Evolutionary conservation across 257 asterid genomes (phyloP), one percentile per base, ranked within the genome.

Genomic region (Solanum peruvianum): DNA sequence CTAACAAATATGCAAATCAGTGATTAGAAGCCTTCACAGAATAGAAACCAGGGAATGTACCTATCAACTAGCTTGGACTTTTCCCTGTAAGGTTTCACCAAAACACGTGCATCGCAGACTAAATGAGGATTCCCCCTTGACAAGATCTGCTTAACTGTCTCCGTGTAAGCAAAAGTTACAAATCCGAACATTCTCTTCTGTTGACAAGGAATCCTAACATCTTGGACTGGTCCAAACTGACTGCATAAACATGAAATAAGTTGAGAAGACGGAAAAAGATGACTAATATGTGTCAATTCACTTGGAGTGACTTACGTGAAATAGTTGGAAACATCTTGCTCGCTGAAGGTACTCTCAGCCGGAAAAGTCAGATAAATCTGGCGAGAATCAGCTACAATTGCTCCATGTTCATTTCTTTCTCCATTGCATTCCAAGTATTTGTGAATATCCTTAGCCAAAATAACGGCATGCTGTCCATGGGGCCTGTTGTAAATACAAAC

Each of bases 291-390:
- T 35, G 37, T 31, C 73, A 20, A 66, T 69, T 49, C 69, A 78
- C 85, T 16, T 62, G 20, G 44, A 44, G 42, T 86, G 2, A 64
- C 85, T 58, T 88, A 94, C 98, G 89, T 89, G 88, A 96, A 96
- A 91, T 96, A 95, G 88, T 89, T 89, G 82, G 93, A 89, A 87
- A 96, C 98, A 84, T 96, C 98, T 41, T 93, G 98, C 92, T 93
- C 98, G 0, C 93, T 88, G 85, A 96, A 96, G 44, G 94, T 89
- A 91, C 99, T 95, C 87, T 95, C 97, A 16, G 96, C 94, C 14
- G 98, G 98, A 91, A 96, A 96, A 62, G 99, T 96, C 90, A 96
- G 70, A 89, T 95, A 96, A 87, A 96, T 96, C 88, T 96, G 99
- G 3, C 95, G 91, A 0, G 99, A 95, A 15, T 93, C 94, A 70